A percentile compares a stretch with the other conserved stretches of the same genome.
phyloP scores from a whole-genome alignment of 2,329 filamentous ascomycete species.

The Apiospora sp. region DNA sequence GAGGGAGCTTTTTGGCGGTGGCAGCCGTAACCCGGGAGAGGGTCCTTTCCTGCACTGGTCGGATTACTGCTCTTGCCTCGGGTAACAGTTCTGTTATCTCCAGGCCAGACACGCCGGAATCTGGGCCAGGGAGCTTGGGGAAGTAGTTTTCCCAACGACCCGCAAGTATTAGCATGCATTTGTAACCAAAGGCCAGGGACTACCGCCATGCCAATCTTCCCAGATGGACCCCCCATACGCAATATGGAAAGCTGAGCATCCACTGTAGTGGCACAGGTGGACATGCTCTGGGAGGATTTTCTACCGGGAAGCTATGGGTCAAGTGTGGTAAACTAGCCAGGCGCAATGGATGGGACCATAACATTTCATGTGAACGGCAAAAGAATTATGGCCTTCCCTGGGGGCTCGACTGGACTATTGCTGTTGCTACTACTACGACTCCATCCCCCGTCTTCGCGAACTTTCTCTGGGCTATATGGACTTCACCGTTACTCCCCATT shows the following conservation, averaged over 20 bases:
- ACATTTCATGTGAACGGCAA: constrained; percentile 6
- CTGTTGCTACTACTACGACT: background rate
- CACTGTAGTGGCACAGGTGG: constrained; percentile 16
- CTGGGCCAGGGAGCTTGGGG: background rate
- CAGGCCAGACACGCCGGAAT: background rate
- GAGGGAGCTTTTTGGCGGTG: background rate
- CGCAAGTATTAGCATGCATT: constrained; percentile 9
- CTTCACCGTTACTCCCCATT: background rate
- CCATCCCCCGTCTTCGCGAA: background rate
- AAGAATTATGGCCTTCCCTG: background rate
- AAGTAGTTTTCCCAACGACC: constrained; percentile 4
- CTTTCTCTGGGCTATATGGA: background rate
- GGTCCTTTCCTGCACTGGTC: background rate
- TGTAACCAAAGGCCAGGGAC: constrained; percentile 4
- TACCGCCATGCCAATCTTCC: constrained; percentile 9
- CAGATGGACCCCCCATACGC: constrained; percentile 5
- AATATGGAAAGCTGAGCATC: constrained; percentile 10
- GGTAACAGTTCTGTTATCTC: constrained; percentile 4
- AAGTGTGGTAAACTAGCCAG: background rate
- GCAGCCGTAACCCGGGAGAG: background rate
- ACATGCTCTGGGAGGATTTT: background rate
- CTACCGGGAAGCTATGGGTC: constrained; percentile 8
- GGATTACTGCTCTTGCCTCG: background rate
- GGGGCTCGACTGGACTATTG: background rate
- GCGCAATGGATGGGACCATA: background rate